These are phyloP conservation scores for Vigna reflexopilosa DNA, from an alignment of 306 rosid genomes.

Conservation along the genomic window DNA sequence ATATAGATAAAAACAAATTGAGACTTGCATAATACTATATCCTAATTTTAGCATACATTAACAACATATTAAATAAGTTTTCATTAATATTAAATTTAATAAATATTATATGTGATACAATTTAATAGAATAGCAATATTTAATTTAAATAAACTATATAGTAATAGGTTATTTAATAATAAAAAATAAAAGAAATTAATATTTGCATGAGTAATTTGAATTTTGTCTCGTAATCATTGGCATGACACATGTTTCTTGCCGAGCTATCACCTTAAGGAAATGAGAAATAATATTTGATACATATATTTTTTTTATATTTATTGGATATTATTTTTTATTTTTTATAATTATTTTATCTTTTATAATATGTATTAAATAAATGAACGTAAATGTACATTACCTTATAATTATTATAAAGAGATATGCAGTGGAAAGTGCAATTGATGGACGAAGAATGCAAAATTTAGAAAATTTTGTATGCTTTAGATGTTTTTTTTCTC, in stretches of 20 bases:
- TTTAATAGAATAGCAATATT: not conserved
- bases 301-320: too few species aligned
- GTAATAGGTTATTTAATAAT: not conserved
- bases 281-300: too few species aligned
- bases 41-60: not conserved
- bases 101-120: not conserved
- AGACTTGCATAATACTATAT: too few species aligned
- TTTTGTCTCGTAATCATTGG: not conserved
- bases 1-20: too few species aligned
- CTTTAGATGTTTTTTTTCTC: not conserved
- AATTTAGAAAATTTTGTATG: not conserved
- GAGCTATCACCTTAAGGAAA: not conserved
- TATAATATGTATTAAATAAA: too few species aligned
- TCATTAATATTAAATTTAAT: not conserved
- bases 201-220: not conserved
- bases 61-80: not conserved
- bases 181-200: not conserved
- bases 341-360: too few species aligned
- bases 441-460: not conserved
- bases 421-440: not conserved
- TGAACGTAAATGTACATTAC: too few species aligned
- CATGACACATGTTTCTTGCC: not conserved
- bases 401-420: not conserved
- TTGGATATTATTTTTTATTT: too few species aligned
- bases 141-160: not conserved